Conservation (phyloP, 768 basidiomycete genomes). For the Mycena epipterygia region DNA sequence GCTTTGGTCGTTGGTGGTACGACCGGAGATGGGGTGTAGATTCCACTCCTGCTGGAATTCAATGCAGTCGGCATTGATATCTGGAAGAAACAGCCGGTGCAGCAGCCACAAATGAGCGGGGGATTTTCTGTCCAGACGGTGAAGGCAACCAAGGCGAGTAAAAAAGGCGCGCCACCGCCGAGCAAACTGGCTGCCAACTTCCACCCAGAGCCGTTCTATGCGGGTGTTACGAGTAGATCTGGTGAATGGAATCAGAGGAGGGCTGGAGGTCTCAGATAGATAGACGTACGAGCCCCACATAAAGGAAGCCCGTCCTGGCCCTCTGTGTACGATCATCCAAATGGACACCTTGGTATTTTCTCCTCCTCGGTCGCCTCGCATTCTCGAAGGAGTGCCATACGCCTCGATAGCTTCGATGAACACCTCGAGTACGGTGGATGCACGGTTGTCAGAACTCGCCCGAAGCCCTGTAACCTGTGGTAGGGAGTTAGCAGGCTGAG, state of each 20-base stretch:
- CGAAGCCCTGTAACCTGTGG: conserved; percentile 30
- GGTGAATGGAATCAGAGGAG: no score
- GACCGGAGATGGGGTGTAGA: conserved; percentile 43
- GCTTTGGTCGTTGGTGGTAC: conserved; percentile 20
- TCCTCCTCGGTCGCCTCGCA: conserved; percentile 43
- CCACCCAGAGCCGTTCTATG: conserved; percentile 3
- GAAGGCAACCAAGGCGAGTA: background rate
- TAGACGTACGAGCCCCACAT: conserved; percentile 1
- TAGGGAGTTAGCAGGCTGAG: background rate
- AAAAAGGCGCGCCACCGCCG: background rate
- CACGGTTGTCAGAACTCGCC: conserved; percentile 34
- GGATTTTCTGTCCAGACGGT: conserved; percentile 3
- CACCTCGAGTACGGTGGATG: conserved; percentile 31
- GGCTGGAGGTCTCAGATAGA: no score
- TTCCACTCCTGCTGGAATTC: conserved; percentile 50
- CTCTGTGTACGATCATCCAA: conserved; percentile 44
- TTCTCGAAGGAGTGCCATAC: conserved; percentile 38
- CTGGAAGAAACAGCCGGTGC: conserved; percentile 43
- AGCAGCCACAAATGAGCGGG: conserved; percentile 7
- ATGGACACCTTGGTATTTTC: conserved; percentile 45
- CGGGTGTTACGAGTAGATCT: background rate
- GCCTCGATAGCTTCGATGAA: conserved; percentile 31
- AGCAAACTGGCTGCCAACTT: conserved; percentile 6
- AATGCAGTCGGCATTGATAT: conserved; percentile 45
- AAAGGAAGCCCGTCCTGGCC: conserved; percentile 39